Base-by-base conservation (phyloP, 2,329 filamentous ascomycete genomes). In the Penicillium sp. region DNA sequence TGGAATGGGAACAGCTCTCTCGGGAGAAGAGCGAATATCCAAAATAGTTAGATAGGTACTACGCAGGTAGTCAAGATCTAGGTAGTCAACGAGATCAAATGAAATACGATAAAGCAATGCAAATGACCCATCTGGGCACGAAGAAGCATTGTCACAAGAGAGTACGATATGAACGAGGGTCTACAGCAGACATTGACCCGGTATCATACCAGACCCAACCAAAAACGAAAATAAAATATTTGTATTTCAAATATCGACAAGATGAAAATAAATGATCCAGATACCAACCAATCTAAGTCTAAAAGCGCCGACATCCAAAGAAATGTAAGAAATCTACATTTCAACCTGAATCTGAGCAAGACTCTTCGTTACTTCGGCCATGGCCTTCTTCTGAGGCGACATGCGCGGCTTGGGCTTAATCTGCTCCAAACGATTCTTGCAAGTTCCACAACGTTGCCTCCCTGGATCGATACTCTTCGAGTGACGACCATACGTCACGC, bases 381-480 rank as follows among this genome's bases (percentile, higher is more conserved):
- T 43, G 16, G 13, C 22, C 13, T 35, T 58, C 62, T 67, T 71
- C 53, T 51, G 63, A 2, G 64, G 64, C 9, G 63, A 66, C 30
- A 66, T 74, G 38, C 88, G 77, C 0, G 91, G 91, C 35, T 81
- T 81, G 0, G 92, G 92, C 69, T 89, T 91, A 8, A 86, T 86
- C 78, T 97, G 94, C 62, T 83, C 76, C 57, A 99, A 72, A 0
- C 71, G 69, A 4, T 81, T 78, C 65, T 85, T 87, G 69, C 92
- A 97, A n/a, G 69, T 75, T 1, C 90, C 90, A 69, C 92, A 97
- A 1, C 83, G 81, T 62, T 91, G 86, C 43, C 83, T 81, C 27
- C 68, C 67, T 0, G 87, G 80, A 68, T 96, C 85, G 59, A 97
- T 89, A 66, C 89, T 94, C 72, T 87, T 90, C 14, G 87, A 91